These are phyloP conservation scores for Calocera viscosa DNA, from an alignment of 768 basidiomycete genomes.

Conservation along the genomic window DNA sequence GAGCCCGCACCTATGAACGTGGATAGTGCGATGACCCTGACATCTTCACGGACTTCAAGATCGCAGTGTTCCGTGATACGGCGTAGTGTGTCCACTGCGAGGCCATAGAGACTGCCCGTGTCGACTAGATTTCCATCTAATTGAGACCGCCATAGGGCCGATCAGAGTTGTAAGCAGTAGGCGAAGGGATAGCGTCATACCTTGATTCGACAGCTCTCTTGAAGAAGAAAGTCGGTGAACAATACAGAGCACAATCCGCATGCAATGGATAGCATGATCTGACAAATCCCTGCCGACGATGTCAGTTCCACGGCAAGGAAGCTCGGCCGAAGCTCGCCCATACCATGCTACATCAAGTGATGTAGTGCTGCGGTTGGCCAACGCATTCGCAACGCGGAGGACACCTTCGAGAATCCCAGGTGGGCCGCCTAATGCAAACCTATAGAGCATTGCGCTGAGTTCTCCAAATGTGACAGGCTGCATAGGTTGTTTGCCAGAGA, in stretches of 20 bases:
- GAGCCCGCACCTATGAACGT: neutral
- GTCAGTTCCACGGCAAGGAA: neutral
- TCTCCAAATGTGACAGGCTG: slow-evolving; percentile 82
- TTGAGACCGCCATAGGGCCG: neutral
- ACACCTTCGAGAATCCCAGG: slow-evolving; percentile 43
- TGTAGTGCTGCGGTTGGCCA: slow-evolving; percentile 43
- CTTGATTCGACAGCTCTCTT: neutral
- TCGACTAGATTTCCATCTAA: neutral
- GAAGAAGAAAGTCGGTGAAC: neutral
- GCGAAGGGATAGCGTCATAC: neutral
- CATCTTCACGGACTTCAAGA: neutral
- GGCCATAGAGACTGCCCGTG: neutral
- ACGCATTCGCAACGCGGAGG: slow-evolving; percentile 53
- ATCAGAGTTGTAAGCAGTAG: neutral
- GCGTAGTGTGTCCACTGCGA: neutral
- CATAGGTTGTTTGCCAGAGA: slow-evolving; percentile 67
- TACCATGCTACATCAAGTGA: slow-evolving; percentile 23
- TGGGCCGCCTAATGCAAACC: slow-evolving; percentile 78
- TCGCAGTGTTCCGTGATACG: neutral
- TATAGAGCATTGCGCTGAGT: slow-evolving; percentile 73
- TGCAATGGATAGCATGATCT: slow-evolving; percentile 10
- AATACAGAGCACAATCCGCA: neutral
- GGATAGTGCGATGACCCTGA: neutral
- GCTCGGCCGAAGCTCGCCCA: neutral
- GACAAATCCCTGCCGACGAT: neutral